Evolutionary conservation across 441 rosid genomes (phyloP), one percentile per base, ranked within the genome.

Genomic region (Euphorbia celastroides): DNA sequence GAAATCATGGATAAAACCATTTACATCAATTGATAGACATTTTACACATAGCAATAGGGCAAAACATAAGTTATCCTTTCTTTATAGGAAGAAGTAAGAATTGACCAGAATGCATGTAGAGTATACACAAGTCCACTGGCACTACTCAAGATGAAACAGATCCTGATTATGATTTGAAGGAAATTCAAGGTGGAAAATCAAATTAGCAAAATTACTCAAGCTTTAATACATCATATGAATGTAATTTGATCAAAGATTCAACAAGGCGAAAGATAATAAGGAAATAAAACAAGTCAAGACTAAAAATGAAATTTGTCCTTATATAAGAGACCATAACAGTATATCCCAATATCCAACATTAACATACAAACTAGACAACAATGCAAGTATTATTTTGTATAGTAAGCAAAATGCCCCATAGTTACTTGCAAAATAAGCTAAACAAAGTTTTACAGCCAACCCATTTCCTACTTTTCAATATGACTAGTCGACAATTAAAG

Each of bases 351-450:
- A 9, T 12, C 19, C 3, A 13, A 57, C 20, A 16, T n/a, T n/a
- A n/a, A 57, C 3, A 64, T 27, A 64, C 67, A 46, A 64, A 52
- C 14, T 16, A 30, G 32, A 58, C 10, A 48, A 30, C 57, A 12
- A 48, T 27, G 6, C 22, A 13, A 6, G 34, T 42, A 20, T 42
- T 32, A 27, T n/a, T 44, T 32, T 16, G 36, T 17, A 2, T 3
- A 7, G 65, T 17, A 58, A 17, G 36, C 13, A 30, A n/a, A 34
- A 34, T 34, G 9, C 9, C 38, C 9, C 38, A 3, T 34, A 4
- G 9, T 34, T 34, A 34, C 38, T 34, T 34, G 22, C 54, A 48
- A 20, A n/a, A 2, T 14, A 26, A 54, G 19, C 19, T 17, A 10
- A 19, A 20, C 3, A 34, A 34, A 6, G 5, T 10, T 60, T 60